Evolutionary conservation across 108 stramenopile genomes (phyloP), one percentile per base, ranked within the genome.

Genomic region (Nitzschia inconspicua): DNA sequence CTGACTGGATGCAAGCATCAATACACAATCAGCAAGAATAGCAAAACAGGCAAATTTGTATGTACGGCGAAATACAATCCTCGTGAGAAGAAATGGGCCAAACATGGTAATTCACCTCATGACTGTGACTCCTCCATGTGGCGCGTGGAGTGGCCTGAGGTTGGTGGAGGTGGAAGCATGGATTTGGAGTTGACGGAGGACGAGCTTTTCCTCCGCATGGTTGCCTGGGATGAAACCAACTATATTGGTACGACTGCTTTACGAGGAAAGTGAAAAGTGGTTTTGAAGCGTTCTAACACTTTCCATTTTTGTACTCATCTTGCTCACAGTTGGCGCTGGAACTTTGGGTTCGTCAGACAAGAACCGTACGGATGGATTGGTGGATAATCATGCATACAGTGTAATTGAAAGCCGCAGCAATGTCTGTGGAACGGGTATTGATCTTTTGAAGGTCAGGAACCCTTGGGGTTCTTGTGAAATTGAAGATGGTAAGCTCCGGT

Each of bases 391-490:
- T 31, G 75, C 68, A 2, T 76, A 76, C 27, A 70, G 68, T 16
- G 68, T 76, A 10, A 76, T 76, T 47, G 75, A 69, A 49, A 47
- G 63, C 24, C 58, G 57, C 22, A 32, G 44, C 11, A 57, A 76
- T 47, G 68, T 76, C 6, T 68, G 68, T 27, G 75, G 75, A 9
- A 70, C 75, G 0, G 48, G 48, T 9, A 60, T 76, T 39, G 68
- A 69, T 40, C 39, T 76, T 22, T 34, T 70, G 49, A 76, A 76
- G 23, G 64, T 76, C 11, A 63, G 75, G 27, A 76, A 76, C 56
- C 75, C 75, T 13, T 76, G 75, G 75, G 74, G 75, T 14, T 37
- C 51, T 19, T 68, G 75, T 26, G 75, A 76, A 57, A 76, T 76
- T 40, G 75, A 76, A 31, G 58, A 76, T 49, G 73, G 73, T n/a